Base-by-base conservation (phyloP, 2,329 filamentous ascomycete genomes). In the Alternaria viburni region DNA sequence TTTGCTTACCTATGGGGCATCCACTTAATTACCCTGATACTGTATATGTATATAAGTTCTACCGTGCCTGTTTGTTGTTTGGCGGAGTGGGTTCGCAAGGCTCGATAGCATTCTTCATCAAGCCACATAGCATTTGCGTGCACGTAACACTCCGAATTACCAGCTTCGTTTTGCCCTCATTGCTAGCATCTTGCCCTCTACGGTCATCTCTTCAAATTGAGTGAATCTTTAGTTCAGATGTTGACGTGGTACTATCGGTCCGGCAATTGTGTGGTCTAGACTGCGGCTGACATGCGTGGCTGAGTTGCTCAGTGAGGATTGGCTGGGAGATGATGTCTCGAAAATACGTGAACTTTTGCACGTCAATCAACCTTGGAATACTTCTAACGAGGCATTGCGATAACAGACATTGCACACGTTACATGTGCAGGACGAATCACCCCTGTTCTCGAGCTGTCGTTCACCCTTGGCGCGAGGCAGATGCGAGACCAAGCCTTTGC, bases 401-500 rank as follows among this genome's bases (percentile, higher is more conserved):
- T 17, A 17, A 17, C 36, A 3, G 15, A 17, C n/a, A 17, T 41
- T 17, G 28, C 15, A 41, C 10, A 28, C 15, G 43, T 46, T 12
- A 17, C 15, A 13, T 44, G 5, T 19, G 17, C 17, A 19, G 26
- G 19, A 28, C 21, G 30, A 17, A 49, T 32, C 3, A 15, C 30
- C 28, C 45, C 30, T 57, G 44, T 36, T 57, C 41, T 45, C 26
- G 9, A 46, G 36, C 41, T 30, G 28, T 57, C 17, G 25, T 46
- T 57, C 54, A 49, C 43, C 25, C 21, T 26, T 43, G 44, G 17
- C 47, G 45, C 51, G 41, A 60, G 44, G 47, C 54, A 54, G 25
- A 56, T 15, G 15, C 30, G 12, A 57, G 44, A 60, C 64, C 59
- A 71, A 71, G 69, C 69, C 66, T 71, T 70, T 43, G 68, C 69